Conservation (phyloP, 225 moss, liverwort and hornwort genomes). For the Anthoceros angustus region DNA sequence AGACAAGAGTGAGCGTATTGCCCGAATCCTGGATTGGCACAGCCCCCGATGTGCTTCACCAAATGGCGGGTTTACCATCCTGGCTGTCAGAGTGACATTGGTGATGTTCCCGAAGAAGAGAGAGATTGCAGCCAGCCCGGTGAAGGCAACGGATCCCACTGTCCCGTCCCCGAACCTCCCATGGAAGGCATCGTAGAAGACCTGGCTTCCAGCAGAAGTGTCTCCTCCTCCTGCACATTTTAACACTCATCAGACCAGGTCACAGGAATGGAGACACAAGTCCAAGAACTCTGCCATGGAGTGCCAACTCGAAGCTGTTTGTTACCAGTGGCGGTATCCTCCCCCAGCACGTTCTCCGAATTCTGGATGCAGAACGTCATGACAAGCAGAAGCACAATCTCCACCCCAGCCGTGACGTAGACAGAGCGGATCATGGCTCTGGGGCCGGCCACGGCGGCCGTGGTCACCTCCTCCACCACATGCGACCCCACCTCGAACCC, state of each 20-base stretch:
- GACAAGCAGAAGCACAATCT: constrained; percentile 20
- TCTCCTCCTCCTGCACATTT: constrained; percentile 23
- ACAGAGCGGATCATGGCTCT: constrained; percentile 24
- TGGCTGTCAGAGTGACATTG: constrained; percentile 28
- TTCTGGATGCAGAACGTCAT: constrained; percentile 24
- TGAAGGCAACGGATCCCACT: constrained; percentile 19
- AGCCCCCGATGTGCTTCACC: too few relatives aligned
- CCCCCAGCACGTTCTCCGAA: constrained; percentile 13
- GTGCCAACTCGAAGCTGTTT: not conserved
- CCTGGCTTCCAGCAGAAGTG: constrained; percentile 26
- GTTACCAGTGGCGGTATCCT: constrained; percentile 18
- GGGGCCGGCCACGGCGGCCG: constrained; percentile 22
- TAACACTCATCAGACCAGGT: not conserved
- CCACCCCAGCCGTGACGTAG: constrained; percentile 15
- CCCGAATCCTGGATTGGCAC: not conserved
- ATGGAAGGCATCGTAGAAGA: constrained; percentile 23
- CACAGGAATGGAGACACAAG: not conserved
- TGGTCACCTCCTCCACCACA: constrained; percentile 27
- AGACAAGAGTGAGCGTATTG: not conserved
- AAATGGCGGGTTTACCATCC: constrained; percentile 12
- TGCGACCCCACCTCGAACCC: constrained; percentile 31
- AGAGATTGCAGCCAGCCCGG: constrained; percentile 15
- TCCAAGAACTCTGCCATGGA: not conserved
- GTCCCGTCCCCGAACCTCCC: constrained; percentile 12
- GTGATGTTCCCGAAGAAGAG: constrained; percentile 31